Base-by-base conservation (phyloP, 176 grass and related monocot genomes). In the Eremochloa ophiuroides region DNA sequence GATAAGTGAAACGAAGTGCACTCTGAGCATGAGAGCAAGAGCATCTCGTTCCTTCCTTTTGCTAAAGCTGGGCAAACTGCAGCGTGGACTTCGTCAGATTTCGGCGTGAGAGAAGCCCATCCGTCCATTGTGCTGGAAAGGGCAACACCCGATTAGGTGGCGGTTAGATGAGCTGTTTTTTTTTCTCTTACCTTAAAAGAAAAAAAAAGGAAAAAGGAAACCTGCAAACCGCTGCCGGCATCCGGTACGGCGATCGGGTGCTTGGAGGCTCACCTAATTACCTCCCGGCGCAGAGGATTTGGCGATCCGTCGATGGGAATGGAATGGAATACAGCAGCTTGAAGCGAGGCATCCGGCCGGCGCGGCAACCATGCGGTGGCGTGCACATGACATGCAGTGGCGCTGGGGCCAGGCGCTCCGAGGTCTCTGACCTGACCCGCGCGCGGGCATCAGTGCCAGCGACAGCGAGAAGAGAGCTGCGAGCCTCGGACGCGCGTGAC, bases 21-120 rank as follows among this genome's bases (percentile, higher is more conserved):
- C 66, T 28, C 60, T 69, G 26, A 17, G 47, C 47, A 50, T 18
- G 47, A 53, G 87, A 88, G 62, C 76, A 68, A n/a, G n/a, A n/a
- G n/a, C n/a, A n/a, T 62, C 62, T 80, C 2, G 12, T 29, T 44
- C 20, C 42, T 81, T 85, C n/a, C n/a, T n/a, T n/a, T 76, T 1
- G 46, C 42, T 44, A 44, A 72, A 71, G 83, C 15, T 15, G 1
- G 34, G 71, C 79, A 25, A 67, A 25, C 13, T 35, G 50, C 65
- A 27, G 44, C 69, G 26, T 82, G 28, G 59, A 41, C 63, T 62
- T 70, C 69, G 39, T 62, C 48, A 60, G 69, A 40, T 61, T 37
- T 14, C 18, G 14, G n/a, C 77, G n/a, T 44, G 74, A 68, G 2
- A 55, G 10, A 56, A 2, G 55, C 9, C 3, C 3, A n/a, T 11